Evolutionary conservation across 2,329 filamentous ascomycete genomes (phyloP), one percentile per base, ranked within the genome.

Genomic region (Ceratocystis papillata): DNA sequence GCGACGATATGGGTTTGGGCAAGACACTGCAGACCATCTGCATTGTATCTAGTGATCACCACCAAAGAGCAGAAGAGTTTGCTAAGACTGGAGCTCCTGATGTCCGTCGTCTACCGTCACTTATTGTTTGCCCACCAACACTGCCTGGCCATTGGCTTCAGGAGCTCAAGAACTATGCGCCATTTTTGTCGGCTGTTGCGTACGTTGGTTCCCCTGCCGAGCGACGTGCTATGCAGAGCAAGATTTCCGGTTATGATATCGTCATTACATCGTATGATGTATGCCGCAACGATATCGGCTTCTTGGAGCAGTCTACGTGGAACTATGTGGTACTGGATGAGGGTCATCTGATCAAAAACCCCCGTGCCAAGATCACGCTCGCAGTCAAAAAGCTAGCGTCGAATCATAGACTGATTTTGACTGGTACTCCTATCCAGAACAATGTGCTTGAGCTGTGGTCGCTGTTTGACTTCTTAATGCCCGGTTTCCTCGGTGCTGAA

Each of bases 201-300:
- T 99, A 97, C 72, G 92, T 97, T 66, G 94, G 94, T 0, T 87
- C 91, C 1, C 92, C 94, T 0, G 79, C 82, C 0, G 90, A 97
- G 74, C 87, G 94, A 70, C 83, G 84, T 69, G 83, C 84, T 46
- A 80, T 93, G 70, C 85, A 87, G 70, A 79, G 83, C 65, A 80
- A 83, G 69, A 83, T 99, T 53, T 82, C 83, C 22, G 83, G 86
- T 67, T 91, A 91, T 0, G 95, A 99, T 72, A 87, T 99, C 67
- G 91, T 99, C 62, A 90, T 99, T 69, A 99, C 95, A 0, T 97
- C 93, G 0, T 99, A 99, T 73, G 95, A 99, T 74, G 94, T 99
- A 62, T 96, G 93, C 74, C 87, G 95, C 64, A 99, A 99, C 70
- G 94, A 99, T 73, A 85, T 87, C n/a, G 91, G 96, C 7, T 75